Base-by-base conservation (phyloP, 2,329 filamentous ascomycete genomes). In the Penicillium paneum region DNA sequence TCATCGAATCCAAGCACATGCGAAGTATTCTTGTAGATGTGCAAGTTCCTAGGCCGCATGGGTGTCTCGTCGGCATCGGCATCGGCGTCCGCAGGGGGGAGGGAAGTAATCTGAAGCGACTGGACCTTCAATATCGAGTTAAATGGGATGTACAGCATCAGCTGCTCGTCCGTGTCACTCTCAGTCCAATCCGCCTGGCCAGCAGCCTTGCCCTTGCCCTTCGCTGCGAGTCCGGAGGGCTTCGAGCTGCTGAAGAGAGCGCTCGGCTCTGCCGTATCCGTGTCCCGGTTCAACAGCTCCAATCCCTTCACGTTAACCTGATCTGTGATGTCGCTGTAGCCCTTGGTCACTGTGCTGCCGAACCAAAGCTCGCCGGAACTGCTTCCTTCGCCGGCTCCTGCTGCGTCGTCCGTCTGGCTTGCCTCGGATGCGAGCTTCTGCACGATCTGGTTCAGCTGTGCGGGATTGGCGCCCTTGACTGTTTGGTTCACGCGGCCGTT, bases 1-100 rank as follows among this genome's bases (percentile, higher is more conserved):
- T 99, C 94, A 66, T 94, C 89, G 68, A 99, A 99, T 7, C 93
- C 91, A 56, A 99, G 84, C 67, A 95, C 94, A 70, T 95, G 90
- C 48, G 91, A 82, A 55, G 86, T 85, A 78, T 99, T 99, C 61
- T 85, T 88, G 76, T 91, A 99, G 50, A 99, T 78, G 68, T 91
- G 88, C 66, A 99, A 80, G 3, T 86, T 90, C 71, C 84, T 88
- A 8, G 94, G 94, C 61, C 93, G 84, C 79, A 91, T 88, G 1
- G 89, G 88, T 5, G 81, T 78, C 56, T 94, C 89, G 38, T 91
- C 87, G 48, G 90, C 86, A 12, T 63, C 61, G n/a, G 79, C 78
- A 17, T 79, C 77, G 2, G 74, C 71, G 5, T 80, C 60, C 11
- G 67, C 63, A 8, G 79, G 83, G 5, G 89, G 87, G 35, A 91